Conservation (phyloP, 192 early-diverging fungal species). For the Nowakowskiella sp. region DNA sequence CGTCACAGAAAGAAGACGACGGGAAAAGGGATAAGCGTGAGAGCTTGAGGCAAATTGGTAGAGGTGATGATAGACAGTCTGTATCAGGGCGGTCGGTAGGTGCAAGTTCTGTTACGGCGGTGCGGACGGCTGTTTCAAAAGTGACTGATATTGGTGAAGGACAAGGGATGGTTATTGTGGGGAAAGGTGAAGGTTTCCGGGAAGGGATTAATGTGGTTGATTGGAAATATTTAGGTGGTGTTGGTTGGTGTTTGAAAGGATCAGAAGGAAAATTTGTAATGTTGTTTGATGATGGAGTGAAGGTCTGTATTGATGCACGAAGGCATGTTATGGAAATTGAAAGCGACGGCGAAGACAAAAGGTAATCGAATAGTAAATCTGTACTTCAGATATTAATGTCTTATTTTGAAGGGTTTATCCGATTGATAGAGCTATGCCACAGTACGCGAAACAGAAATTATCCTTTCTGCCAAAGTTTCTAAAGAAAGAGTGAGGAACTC, state of each 20-base stretch:
- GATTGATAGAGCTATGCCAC: slow-evolving; percentile 34
- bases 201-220: background rate
- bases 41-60: background rate
- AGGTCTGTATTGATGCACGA: slow-evolving; percentile 26
- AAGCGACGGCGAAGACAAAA: background rate
- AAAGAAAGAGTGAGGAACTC: too few species aligned
- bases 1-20: slow-evolving; percentile 5
- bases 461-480: slow-evolving; percentile 40
- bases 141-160: too few species aligned
- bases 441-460: slow-evolving; percentile 29
- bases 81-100: background rate
- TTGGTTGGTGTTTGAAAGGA: slow-evolving; percentile 42
- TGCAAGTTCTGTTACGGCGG: background rate
- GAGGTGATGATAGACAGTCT: background rate
- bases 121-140: background rate
- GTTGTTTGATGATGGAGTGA: slow-evolving; percentile 43
- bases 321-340: slow-evolving; percentile 22
- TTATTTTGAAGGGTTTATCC: slow-evolving; percentile 14
- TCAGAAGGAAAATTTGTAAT: slow-evolving; percentile 28
- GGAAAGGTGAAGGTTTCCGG: slow-evolving; percentile 1
- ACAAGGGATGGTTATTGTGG: background rate
- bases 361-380: background rate
- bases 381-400: background rate
- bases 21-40: slow-evolving; percentile 2
- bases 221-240: slow-evolving; percentile 23